Evolutionary conservation across 208 protist species (phyloP), one percentile per base, ranked within the genome.

Genomic region (Trypanosoma cruzi): DNA sequence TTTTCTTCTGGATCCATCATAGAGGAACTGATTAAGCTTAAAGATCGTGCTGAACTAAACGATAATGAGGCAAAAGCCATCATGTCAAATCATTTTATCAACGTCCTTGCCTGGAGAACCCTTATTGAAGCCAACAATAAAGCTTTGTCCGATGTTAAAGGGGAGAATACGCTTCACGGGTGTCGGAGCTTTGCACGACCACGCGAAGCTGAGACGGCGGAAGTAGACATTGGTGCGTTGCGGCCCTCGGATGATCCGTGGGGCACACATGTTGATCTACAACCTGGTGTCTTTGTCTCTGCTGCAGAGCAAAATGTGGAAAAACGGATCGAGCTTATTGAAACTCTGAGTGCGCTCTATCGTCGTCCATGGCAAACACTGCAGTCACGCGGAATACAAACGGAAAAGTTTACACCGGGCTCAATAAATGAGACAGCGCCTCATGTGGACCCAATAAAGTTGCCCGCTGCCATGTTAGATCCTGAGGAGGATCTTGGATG

Each of bases 61-160:
- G 82, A 82, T 14, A 73, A 77, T 56, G 86, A 93, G 59, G 72
- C 79, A 14, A 78, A 79, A 29, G 73, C 82, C 14, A 78, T 96
- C 16, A 89, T 93, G 82, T 85, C 81, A 28, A 93, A 93, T 42
- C 88, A 94, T 69, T 96, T 96, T 62, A 85, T 96, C 42, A 96
- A 96, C 64, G 71, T 96, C 26, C 77, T 94, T 52, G 88, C 86
- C 8, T 96, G 88, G 88, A 65, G 76, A 46, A 89, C 82, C 49
- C 74, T 94, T 50, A 56, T 77, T 4, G 91, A 96, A 53, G 82
- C 90, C 46, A 94, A 94, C 67, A 73, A 70, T 64, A 22, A 37
- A 4, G 22, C 26, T 44, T n/a, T 59, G 62, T 32, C 36, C 4
- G 36, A 26, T 36, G 50, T 28, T 6, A 22, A 57, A 53, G 49